Evolutionary conservation across 192 early-diverging fungal genomes (phyloP).

Genomic region (Diversispora eburnea): DNA sequence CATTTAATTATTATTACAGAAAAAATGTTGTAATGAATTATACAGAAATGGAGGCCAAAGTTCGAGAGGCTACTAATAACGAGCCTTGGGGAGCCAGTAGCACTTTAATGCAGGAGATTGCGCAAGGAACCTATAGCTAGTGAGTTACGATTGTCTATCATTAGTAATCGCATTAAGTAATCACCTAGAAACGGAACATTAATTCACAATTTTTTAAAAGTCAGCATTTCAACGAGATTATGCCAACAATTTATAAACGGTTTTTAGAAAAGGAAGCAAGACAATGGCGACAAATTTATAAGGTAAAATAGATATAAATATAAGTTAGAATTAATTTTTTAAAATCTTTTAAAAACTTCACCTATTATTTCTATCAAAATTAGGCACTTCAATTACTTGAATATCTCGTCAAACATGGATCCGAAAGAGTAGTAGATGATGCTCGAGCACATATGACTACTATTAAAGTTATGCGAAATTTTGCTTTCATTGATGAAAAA

Average conservation of each 20-base stretch:
- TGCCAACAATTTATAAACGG: constrained; percentile 86
- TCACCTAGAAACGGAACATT: background rate
- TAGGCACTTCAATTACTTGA: constrained; percentile 88
- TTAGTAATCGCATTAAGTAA: background rate
- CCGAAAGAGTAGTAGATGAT: constrained; percentile 88
- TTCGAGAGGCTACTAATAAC: constrained; percentile 87
- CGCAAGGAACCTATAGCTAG: constrained; percentile 82
- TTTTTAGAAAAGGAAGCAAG: constrained; percentile 79
- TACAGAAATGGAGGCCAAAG: constrained; percentile 90
- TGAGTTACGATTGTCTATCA: constrained; percentile 34
- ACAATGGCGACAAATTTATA: constrained; percentile 96
- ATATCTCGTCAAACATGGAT: constrained; percentile 92
- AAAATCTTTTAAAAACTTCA: background rate
- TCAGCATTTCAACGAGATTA: constrained; percentile 91
- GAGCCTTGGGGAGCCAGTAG: constrained; percentile 95
- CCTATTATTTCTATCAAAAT: constrained; percentile 6
- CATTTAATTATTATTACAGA: constrained; percentile 15
- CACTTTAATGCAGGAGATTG: constrained; percentile 91
- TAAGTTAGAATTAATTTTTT: background rate
- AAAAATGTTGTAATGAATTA: constrained; percentile 91
- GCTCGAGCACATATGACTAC: constrained; percentile 82
- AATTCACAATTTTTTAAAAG: constrained; percentile 40
- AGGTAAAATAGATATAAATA: constrained; percentile 47
- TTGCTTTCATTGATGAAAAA: constrained; percentile 87
- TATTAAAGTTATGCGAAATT: constrained; percentile 83